phyloP scores from a whole-genome alignment of 345 rosid genomes.

The Isatis tinctoria region DNA sequence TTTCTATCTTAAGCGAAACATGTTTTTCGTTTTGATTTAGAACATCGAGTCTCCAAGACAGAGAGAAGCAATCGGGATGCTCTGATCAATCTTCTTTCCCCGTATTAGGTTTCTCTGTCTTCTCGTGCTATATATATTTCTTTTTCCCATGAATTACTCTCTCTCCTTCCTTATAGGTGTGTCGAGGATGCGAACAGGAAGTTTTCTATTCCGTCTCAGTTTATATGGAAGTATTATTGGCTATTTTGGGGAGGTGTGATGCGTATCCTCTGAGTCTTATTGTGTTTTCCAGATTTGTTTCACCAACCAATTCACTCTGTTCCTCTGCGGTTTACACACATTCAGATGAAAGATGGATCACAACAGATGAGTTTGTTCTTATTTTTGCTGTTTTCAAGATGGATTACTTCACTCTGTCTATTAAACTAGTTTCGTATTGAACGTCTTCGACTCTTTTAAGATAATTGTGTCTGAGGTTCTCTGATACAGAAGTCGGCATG shows the following conservation, averaged over 20 bases:
- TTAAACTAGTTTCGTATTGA: not conserved
- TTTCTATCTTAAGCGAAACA: not conserved
- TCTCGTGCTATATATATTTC: not conserved
- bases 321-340: not conserved
- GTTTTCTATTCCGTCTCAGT: not conserved
- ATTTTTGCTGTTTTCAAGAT: not conserved
- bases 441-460: not conserved
- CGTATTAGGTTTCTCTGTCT: not conserved
- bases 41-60: not conserved
- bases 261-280: not conserved
- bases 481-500: not conserved
- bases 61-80: not conserved
- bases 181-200: not conserved
- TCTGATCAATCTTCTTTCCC: not conserved
- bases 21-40: not conserved
- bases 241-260: not conserved
- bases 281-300: constrained; percentile 1
- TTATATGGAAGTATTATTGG: not conserved
- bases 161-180: not conserved
- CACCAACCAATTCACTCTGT: not conserved
- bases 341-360: not conserved
- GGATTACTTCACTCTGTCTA: not conserved
- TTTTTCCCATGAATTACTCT: not conserved
- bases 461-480: not conserved
- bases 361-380: not conserved